phyloP scores from a whole-genome alignment of 2,329 filamentous ascomycete species.

The Akanthomyces dipterigenus region DNA sequence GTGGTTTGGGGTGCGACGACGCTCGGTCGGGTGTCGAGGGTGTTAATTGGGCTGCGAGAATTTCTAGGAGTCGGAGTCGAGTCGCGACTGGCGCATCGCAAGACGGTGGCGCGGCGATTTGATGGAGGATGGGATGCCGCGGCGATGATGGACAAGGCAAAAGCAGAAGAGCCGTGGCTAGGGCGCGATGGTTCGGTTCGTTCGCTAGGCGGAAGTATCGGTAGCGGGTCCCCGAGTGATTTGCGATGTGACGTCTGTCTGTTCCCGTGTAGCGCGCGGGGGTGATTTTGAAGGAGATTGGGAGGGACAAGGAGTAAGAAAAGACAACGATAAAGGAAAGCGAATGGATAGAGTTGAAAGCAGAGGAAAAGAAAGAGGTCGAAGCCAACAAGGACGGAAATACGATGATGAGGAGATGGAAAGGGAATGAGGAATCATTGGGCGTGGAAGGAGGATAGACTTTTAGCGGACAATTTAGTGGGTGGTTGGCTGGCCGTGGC shows the following conservation, averaged over 20 bases:
- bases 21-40: background rate
- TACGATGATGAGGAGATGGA: background rate
- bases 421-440: background rate
- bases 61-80: background rate
- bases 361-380: background rate
- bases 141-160: constrained; percentile 9
- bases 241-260: constrained; percentile 3
- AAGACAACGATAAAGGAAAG: background rate
- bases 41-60: background rate
- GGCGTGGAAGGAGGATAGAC: background rate
- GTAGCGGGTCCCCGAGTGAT: constrained; percentile 1
- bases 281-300: background rate
- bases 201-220: background rate
- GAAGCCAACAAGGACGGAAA: background rate
- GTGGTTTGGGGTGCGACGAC: too few relatives aligned
- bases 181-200: background rate
- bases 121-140: background rate
- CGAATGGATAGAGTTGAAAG: constrained; percentile 5
- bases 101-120: background rate
- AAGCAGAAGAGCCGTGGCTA: background rate
- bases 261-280: background rate
- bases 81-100: constrained; percentile 3
- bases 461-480: background rate
- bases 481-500: too few relatives aligned
- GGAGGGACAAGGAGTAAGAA: background rate